Base-by-base conservation (phyloP, 805 yeast genomes). In the Saturnispora hagleri region DNA sequence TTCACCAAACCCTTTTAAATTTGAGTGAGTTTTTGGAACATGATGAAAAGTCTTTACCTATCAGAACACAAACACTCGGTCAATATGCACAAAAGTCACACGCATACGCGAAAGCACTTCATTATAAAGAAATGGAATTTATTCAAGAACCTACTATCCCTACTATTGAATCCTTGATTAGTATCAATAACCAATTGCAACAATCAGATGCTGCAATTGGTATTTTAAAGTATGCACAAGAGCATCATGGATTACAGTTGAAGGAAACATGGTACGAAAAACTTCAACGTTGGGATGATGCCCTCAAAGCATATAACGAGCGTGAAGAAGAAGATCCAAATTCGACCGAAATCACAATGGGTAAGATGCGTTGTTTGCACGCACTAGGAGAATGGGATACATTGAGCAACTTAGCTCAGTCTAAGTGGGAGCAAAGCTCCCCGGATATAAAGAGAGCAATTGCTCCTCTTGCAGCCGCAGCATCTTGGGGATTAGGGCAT, bases 301-400 rank as follows among this genome's bases (percentile, higher is more conserved):
- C 99, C 0, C 72, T 93, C 55, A 77, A 80, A 46, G 97, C 97
- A 0, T 93, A 93, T 64, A 83, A 84, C 57, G 87, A 83, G 60
- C 76, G 97, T 62, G 91, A 82, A 58, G 71, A 71, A 53, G 70
- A 65, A 31, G 82, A 78, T 45, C 82, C 82, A 4, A 84, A 83
- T 52, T 81, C 89, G 28, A 80, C 86, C 71, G 98, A 91, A 57
- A 84, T 89, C 1, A 86, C 91, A 5, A 83, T 91, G 90, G 99
- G 99, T 71, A 90, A 91, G 63, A 89, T 93, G 97, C 79, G 98
- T 68, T 90, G 98, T 68, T 72, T 91, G 55, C 97, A 93, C 69
- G 99, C 99, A 0, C 72, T 93, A n/a, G 99, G 99, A 47, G 97
- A 93, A 68, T 95, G 99, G 98, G 98, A 91, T 56, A 86, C 84